These are phyloP conservation scores for Tilletia indica DNA, from an alignment of 1,284 basidiomycete species.

Conservation along the genomic window DNA sequence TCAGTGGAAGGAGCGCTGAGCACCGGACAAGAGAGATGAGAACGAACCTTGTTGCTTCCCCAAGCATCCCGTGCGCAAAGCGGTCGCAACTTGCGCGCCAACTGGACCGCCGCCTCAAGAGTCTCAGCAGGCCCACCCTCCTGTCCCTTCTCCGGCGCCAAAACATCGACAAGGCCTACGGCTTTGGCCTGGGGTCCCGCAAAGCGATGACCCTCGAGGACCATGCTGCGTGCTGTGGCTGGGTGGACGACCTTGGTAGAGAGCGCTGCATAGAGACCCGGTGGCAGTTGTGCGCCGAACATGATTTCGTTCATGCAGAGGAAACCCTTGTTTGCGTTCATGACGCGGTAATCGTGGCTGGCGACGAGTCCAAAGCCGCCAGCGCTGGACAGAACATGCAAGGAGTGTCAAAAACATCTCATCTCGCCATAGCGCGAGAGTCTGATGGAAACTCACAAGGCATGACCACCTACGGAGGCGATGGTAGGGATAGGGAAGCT, in stretches of 20 bases:
- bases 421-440: background rate
- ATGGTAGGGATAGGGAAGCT: slow-evolving; percentile 65
- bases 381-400: slow-evolving; percentile 58
- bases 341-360: slow-evolving; percentile 83
- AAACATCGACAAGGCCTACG: slow-evolving; percentile 68
- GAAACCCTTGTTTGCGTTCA: slow-evolving; percentile 80
- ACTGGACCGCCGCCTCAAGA: slow-evolving; percentile 59
- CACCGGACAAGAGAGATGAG: slow-evolving; percentile 37
- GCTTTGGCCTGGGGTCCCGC: slow-evolving; percentile 70
- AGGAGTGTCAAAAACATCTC: background rate
- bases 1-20: background rate
- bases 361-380: slow-evolving; percentile 77
- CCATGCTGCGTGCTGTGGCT: slow-evolving; percentile 70
- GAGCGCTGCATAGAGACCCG: slow-evolving; percentile 63
- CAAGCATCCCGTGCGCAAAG: slow-evolving; percentile 60
- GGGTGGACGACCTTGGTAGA: slow-evolving; percentile 68
- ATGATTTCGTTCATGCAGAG: slow-evolving; percentile 81
- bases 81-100: slow-evolving; percentile 57
- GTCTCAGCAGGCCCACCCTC: slow-evolving; percentile 63
- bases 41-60: slow-evolving; percentile 59
- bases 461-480: slow-evolving; percentile 86
- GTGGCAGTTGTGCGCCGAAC: slow-evolving; percentile 45
- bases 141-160: slow-evolving; percentile 63
- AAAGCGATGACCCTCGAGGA: slow-evolving; percentile 79
- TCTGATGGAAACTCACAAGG: slow-evolving; percentile 60